A percentile compares a stretch with the other conserved stretches of the same genome.
These are phyloP conservation scores for Glycine tomentella DNA, from an alignment of 306 rosid species.

Conservation along the genomic window DNA sequence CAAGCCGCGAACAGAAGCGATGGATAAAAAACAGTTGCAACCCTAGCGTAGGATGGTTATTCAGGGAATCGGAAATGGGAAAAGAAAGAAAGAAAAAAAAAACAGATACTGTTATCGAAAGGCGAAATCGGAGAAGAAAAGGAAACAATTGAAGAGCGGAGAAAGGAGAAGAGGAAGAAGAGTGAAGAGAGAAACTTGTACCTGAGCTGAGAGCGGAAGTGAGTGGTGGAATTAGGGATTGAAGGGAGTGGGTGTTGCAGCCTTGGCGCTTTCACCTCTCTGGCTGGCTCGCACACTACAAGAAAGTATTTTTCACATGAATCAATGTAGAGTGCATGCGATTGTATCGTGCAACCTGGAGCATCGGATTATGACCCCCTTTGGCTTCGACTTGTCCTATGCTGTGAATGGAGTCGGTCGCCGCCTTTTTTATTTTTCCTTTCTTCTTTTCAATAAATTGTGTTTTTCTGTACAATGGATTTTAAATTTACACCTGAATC, in stretches of 20 bases:
- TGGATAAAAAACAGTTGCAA: conserved; percentile 10
- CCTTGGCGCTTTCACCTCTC: conserved; percentile 47
- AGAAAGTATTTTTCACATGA: conserved; percentile 40
- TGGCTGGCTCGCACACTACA: background rate
- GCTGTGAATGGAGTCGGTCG: conserved; percentile 21
- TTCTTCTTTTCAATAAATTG: background rate
- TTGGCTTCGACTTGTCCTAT: background rate
- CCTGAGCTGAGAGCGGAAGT: conserved; percentile 30
- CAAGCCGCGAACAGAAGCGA: conserved; percentile 29
- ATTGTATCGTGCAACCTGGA: background rate
- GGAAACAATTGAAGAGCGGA: background rate
- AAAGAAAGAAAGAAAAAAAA: background rate
- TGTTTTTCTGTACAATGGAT: background rate
- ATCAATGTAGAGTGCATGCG: conserved; percentile 32
- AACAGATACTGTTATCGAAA: background rate
- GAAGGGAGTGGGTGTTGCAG: conserved; percentile 39
- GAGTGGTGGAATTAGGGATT: conserved; percentile 48
- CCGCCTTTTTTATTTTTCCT: conserved; percentile 3
- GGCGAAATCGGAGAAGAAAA: conserved; percentile 36
- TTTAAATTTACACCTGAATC: background rate
- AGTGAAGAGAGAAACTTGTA: background rate
- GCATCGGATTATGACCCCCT: conserved; percentile 36
- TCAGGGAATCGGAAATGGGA: conserved; percentile 12
- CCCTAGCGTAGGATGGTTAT: background rate
- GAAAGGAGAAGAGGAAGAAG: background rate